Conservation (phyloP, 495 filamentous ascomycete species). For the Aspergillus saccharolyticus region DNA sequence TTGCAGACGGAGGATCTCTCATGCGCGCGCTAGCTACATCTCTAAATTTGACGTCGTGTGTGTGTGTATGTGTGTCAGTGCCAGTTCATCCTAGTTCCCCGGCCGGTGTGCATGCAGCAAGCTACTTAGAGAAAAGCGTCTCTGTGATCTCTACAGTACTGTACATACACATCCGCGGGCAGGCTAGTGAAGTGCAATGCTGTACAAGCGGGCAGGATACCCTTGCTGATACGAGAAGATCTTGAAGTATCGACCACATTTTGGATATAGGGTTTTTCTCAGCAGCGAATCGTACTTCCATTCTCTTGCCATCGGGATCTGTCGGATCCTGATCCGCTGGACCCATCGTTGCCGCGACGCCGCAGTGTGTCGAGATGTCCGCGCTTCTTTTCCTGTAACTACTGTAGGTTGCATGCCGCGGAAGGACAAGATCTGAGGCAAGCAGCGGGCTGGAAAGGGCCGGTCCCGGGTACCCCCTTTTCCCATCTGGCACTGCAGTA, state of each 20-base stretch:
- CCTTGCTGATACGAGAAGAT: not conserved
- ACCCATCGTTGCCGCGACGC: too few species aligned
- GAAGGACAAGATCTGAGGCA: too few species aligned
- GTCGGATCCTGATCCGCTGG: not conserved
- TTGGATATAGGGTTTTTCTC: not conserved
- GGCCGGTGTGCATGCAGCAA: not conserved
- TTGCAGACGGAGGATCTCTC: not conserved
- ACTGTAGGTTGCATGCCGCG: too few species aligned
- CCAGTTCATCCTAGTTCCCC: not conserved
- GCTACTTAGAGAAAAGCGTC: not conserved
- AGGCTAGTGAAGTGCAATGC: not conserved
- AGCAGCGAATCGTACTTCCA: not conserved
- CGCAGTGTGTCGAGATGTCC: too few species aligned
- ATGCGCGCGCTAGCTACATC: not conserved
- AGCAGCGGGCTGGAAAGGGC: too few species aligned
- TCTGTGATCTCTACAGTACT: not conserved
- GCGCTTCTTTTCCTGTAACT: too few species aligned
- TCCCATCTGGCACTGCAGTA: too few species aligned
- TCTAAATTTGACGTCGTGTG: not conserved
- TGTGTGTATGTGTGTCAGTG: not conserved
- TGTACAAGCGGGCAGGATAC: not conserved
- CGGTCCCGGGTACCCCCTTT: too few species aligned
- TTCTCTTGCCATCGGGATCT: not conserved
- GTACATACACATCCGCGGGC: not conserved
- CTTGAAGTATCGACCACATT: not conserved